phyloP scores from a whole-genome alignment of 2,329 filamentous ascomycete genomes.

The Immersiporthe knoxdaviesiana region DNA sequence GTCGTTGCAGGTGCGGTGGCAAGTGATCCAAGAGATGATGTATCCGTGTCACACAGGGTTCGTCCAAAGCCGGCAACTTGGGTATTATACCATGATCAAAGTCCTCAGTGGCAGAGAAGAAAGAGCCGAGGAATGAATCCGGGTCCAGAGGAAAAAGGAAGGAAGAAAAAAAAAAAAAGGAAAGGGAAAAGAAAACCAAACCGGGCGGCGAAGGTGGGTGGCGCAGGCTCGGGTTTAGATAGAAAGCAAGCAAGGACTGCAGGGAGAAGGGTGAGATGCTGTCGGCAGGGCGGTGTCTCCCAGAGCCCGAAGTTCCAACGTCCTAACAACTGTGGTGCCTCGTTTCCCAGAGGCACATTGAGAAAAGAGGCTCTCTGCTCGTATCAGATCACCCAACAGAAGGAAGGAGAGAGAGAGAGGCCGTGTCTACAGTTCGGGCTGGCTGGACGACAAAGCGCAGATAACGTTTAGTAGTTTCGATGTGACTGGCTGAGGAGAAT shows the following conservation, averaged over 20 bases:
- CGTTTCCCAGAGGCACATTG: neutral
- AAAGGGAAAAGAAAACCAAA: neutral
- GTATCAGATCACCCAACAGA: neutral
- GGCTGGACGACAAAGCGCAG: conserved; percentile 2
- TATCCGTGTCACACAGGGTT: conserved; percentile 3
- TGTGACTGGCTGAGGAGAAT: neutral
- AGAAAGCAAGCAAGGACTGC: neutral
- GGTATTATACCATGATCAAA: conserved; percentile 6
- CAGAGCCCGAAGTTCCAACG: neutral
- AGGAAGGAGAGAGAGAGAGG: no score
- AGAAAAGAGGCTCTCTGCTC: neutral
- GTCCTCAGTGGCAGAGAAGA: neutral
- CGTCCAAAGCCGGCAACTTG: neutral
- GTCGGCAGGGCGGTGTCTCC: neutral
- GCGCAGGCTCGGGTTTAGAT: neutral
- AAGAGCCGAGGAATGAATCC: neutral
- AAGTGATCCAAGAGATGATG: neutral
- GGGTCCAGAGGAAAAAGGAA: neutral
- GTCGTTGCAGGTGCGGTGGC: neutral
- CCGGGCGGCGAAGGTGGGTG: neutral
- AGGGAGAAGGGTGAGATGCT: neutral
- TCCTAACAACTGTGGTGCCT: neutral
- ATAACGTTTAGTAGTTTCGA: neutral
- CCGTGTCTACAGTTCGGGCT: neutral
- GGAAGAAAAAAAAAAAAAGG: neutral